phyloP scores from a whole-genome alignment of 2,329 filamentous ascomycete species.

The Zalaria obscura region DNA sequence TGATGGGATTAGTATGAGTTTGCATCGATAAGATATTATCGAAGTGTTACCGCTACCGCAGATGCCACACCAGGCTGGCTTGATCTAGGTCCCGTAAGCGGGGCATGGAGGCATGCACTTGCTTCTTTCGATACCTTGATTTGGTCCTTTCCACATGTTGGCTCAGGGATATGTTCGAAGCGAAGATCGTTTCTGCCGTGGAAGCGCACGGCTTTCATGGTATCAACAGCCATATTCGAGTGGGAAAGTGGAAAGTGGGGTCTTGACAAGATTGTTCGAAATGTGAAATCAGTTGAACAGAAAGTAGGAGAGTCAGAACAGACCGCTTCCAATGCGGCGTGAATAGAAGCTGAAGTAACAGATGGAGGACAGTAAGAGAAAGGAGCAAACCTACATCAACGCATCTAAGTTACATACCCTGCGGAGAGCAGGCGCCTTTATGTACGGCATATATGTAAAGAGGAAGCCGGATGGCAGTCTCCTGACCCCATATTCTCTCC shows the following conservation, averaged over 20 bases:
- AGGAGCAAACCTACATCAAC: background rate
- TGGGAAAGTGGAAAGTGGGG: background rate
- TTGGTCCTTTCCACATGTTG: slow-evolving; percentile 18
- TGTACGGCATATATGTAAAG: too few species aligned
- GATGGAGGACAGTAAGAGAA: background rate
- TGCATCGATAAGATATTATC: background rate
- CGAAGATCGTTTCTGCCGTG: slow-evolving; percentile 22
- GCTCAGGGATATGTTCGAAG: slow-evolving; percentile 18
- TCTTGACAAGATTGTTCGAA: background rate
- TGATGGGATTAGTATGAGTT: background rate
- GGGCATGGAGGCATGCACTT: background rate
- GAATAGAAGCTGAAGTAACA: background rate
- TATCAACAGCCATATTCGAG: slow-evolving; percentile 1
- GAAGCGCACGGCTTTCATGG: slow-evolving; percentile 23
- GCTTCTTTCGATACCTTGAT: slow-evolving; percentile 11
- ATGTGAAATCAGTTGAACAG: background rate
- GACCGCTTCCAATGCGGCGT: background rate
- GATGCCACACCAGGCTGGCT: slow-evolving; percentile 22
- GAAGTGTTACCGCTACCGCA: slow-evolving; percentile 11
- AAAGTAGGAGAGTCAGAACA: background rate
- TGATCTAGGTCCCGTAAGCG: slow-evolving; percentile 8
- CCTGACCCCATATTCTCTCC: too few species aligned
- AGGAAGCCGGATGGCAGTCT: too few species aligned
- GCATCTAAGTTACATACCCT: background rate
- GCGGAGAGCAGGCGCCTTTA: too few species aligned